Evolutionary conservation across 345 rosid genomes (phyloP), one percentile per base, ranked within the genome.

Genomic region (Pelargonium nanum): DNA sequence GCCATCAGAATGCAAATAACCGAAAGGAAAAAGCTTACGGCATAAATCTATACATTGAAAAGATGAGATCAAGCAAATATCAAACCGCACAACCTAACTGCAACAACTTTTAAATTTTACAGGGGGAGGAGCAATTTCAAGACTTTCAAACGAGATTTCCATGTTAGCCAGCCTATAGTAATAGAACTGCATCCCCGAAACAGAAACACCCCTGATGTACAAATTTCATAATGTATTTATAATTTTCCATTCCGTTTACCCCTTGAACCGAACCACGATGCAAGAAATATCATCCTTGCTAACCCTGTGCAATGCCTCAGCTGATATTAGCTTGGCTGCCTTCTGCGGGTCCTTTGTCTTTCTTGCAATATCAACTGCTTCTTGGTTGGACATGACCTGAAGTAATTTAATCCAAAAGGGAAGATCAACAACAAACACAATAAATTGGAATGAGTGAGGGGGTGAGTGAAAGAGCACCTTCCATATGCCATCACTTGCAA

Each of bases 401-500:
- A 65, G 17, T 40, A 40, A 40, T 40, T 53, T 53, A 28, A 51
- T 20, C 0, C 5, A 57, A 13, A 40, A 6, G 15, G 15, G 48
- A 40, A 40, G 10, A 12, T 40, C 10, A 40, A 21, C 63, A 24
- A 22, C 22, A 8, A 60, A 13, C 30, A 59, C 25, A 20, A 57
- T 25, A 22, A 53, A 26, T 23, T 44, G 56, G 0, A 2, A 52
- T 22, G 56, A 22, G 24, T 52, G 22, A 28, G 34, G 17, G 7
- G n/a, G 50, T 24, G 2, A 22, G 57, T 13, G 13, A 62, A 44
- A 34, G 54, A 22, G 63, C 40, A 22, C 53, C 32, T 81, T 84
- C 89, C 89, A 84, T 53, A 84, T 51, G 60, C 89, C 89, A 23
- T 84, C 89, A 70, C 89, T 84, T 62, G 89, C 89, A 66, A 84